phyloP scores from a whole-genome alignment of 495 filamentous ascomycete species.

The Neurospora sp. region DNA sequence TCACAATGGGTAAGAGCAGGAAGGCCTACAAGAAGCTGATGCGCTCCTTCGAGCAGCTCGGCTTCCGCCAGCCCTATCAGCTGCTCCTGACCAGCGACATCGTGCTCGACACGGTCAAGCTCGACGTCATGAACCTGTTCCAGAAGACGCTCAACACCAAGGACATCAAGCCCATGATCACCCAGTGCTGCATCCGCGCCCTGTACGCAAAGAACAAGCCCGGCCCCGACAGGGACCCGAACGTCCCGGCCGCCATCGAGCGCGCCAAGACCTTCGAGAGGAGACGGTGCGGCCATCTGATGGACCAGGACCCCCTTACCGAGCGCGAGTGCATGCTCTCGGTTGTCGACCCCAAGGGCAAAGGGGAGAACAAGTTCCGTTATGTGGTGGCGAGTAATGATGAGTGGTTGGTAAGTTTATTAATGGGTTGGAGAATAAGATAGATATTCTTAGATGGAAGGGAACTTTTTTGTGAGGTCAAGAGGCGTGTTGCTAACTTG shows the following conservation, averaged over 20 bases:
- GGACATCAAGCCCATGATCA: conserved; percentile 63
- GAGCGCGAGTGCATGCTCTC: conserved; percentile 68
- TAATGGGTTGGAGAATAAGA: neutral
- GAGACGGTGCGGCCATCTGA: conserved; percentile 81
- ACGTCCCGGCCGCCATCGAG: conserved; percentile 50
- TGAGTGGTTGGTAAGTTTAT: conserved; percentile 19
- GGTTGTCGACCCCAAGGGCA: conserved; percentile 64
- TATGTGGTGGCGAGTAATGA: conserved; percentile 81
- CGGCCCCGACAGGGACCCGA: conserved; percentile 44
- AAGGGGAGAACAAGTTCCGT: conserved; percentile 71
- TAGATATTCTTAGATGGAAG: neutral
- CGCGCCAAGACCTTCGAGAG: conserved; percentile 68
- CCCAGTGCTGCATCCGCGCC: conserved; percentile 42
- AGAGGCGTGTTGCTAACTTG: neutral
- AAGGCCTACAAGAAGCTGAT: conserved; percentile 97
- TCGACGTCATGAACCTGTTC: conserved; percentile 55
- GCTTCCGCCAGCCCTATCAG: conserved; percentile 90
- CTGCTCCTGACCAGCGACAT: conserved; percentile 46
- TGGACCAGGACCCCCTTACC: conserved; percentile 63
- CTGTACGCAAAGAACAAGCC: conserved; percentile 46
- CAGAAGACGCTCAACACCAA: conserved; percentile 63
- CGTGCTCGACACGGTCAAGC: conserved; percentile 41
- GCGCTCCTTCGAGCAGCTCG: conserved; percentile 52
- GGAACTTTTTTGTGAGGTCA: neutral
- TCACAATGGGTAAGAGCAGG: conserved; percentile 61